phyloP scores from a whole-genome alignment of 441 rosid species.

The Bruguiera hainesii region DNA sequence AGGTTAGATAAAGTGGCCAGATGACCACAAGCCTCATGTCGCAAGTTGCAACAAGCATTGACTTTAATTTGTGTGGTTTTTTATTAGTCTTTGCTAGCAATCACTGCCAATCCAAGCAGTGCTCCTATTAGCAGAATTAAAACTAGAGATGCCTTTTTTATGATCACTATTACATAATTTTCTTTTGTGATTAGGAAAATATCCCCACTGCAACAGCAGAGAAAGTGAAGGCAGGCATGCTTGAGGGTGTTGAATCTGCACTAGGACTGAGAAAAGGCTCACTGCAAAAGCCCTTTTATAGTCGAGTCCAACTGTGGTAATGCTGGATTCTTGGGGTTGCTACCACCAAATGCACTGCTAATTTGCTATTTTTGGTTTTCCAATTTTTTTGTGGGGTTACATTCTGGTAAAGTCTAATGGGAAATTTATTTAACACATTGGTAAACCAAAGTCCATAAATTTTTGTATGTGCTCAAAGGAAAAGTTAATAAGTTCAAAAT shows the following conservation, averaged over 20 bases:
- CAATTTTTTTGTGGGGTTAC: too few species aligned
- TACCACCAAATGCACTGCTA: too few species aligned
- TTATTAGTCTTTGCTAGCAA: too few species aligned
- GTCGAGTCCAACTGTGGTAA: constrained; percentile 76
- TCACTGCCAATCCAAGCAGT: too few species aligned
- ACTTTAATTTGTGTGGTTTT: too few species aligned
- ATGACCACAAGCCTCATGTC: neutral
- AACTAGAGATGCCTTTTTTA: neutral
- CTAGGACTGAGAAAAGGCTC: constrained; percentile 64
- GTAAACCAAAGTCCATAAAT: neutral
- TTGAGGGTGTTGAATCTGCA: constrained; percentile 73
- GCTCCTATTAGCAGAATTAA: too few species aligned
- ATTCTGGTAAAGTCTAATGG: neutral
- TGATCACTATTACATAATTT: neutral
- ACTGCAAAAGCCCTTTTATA: constrained; percentile 57
- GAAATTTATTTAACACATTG: neutral
- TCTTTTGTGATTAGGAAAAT: constrained; percentile 47
- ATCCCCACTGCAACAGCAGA: constrained; percentile 73
- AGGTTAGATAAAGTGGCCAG: neutral
- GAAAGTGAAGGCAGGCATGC: constrained; percentile 69
- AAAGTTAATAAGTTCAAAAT: too few species aligned
- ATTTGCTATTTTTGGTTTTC: too few species aligned
- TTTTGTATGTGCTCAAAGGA: too few species aligned
- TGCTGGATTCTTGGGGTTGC: neutral
- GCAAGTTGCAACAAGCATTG: too few species aligned